Evolutionary conservation across 176 grass and related monocot genomes (phyloP).

Genomic region (Oryza punctata): DNA sequence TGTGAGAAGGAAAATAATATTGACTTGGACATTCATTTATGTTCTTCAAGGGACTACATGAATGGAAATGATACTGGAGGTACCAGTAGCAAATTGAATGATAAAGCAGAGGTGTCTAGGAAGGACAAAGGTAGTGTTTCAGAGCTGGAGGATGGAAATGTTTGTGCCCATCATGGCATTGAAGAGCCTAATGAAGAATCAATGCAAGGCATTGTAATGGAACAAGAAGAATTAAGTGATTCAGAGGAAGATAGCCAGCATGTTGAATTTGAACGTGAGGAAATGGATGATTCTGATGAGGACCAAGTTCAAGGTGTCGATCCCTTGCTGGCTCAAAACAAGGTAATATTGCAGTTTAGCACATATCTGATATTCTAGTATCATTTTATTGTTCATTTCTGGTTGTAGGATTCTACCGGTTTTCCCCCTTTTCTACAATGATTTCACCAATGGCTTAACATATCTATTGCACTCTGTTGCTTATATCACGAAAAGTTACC

Average conservation of each 20-base stretch:
- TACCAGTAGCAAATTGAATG: slow-evolving; percentile 25
- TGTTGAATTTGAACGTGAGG: slow-evolving; percentile 87
- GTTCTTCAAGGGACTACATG: slow-evolving; percentile 47
- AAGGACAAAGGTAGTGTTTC: slow-evolving; percentile 36
- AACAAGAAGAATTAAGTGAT: slow-evolving; percentile 94
- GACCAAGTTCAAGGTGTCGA: slow-evolving; percentile 52
- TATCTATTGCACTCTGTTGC: neutral
- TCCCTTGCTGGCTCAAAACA: slow-evolving; percentile 39
- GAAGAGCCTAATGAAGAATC: slow-evolving; percentile 63
- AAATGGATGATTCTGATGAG: slow-evolving; percentile 87
- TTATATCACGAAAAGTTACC: slow-evolving; percentile 5
- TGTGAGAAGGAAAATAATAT: slow-evolving; percentile 61
- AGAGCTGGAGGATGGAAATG: slow-evolving; percentile 40
- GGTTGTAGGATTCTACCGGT: slow-evolving; percentile 4
- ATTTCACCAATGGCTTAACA: neutral
- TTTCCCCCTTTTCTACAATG: neutral
- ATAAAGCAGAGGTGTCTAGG: slow-evolving; percentile 33
- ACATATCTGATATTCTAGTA: neutral
- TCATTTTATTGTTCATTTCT: slow-evolving; percentile 20
- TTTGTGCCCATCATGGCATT: slow-evolving; percentile 36
- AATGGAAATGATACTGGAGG: slow-evolving; percentile 34
- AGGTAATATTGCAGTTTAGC: slow-evolving; percentile 37
- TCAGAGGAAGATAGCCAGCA: slow-evolving; percentile 77
- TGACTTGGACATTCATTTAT: slow-evolving; percentile 79
- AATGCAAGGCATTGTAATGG: slow-evolving; percentile 84